These are phyloP conservation scores for Serpula lacrymans DNA, from an alignment of 768 basidiomycete genomes.

Conservation along the genomic window DNA sequence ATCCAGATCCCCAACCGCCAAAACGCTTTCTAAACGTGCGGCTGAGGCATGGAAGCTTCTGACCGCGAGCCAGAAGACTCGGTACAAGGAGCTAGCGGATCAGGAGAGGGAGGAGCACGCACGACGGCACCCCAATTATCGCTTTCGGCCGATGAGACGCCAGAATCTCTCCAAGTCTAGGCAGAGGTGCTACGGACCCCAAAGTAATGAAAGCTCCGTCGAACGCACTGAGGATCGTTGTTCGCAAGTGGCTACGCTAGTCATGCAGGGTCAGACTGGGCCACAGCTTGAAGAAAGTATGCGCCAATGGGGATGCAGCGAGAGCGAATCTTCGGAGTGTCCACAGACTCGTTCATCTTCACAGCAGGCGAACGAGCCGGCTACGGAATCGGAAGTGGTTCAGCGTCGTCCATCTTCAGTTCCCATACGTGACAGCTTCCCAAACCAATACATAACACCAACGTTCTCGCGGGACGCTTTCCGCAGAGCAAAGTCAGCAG, in stretches of 20 bases:
- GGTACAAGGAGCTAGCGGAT: constrained; percentile 52
- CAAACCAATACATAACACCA: constrained; percentile 1
- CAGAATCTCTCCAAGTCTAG: constrained; percentile 17
- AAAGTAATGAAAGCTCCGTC: constrained; percentile 16
- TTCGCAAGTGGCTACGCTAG: neutral
- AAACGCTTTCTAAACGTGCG: constrained; percentile 73
- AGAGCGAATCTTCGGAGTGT: constrained; percentile 5
- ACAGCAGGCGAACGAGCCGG: neutral
- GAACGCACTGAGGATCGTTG: constrained; percentile 28
- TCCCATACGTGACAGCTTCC: constrained; percentile 2
- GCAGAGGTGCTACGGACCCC: constrained; percentile 13
- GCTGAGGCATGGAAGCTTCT: constrained; percentile 72
- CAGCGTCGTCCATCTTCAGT: constrained; percentile 9
- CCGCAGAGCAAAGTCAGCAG: constrained; percentile 4
- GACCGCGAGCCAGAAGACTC: constrained; percentile 40
- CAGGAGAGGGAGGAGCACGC: constrained; percentile 56
- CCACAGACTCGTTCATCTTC: neutral
- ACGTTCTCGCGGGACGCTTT: neutral
- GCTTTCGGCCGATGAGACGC: constrained; percentile 54
- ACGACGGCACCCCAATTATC: constrained; percentile 57
- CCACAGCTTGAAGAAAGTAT: neutral
- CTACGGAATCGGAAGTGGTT: neutral
- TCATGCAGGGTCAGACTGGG: neutral
- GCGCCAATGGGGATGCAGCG: neutral
- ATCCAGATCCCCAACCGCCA: constrained; percentile 28